These are phyloP conservation scores for Eucalyptus melliodora DNA, from an alignment of 345 rosid genomes.

Conservation along the genomic window DNA sequence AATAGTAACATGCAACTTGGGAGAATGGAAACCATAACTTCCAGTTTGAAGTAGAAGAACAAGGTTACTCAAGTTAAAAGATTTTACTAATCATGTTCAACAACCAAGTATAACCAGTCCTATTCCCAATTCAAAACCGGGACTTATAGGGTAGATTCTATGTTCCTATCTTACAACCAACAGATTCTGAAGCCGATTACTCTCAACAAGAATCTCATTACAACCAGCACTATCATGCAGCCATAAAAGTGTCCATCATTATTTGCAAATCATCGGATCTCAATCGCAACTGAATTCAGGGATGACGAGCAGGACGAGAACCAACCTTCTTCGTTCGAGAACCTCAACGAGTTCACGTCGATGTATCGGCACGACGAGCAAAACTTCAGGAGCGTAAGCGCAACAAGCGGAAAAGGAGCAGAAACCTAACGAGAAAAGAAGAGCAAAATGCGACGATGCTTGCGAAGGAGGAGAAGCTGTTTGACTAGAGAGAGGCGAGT, in stretches of 20 bases:
- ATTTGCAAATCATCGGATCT: neutral
- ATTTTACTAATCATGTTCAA: neutral
- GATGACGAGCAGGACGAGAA: neutral
- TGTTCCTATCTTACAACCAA: neutral
- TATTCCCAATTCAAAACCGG: neutral
- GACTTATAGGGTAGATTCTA: neutral
- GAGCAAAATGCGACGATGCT: neutral
- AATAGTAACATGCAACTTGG: neutral
- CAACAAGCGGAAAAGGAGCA: fast-evolving
- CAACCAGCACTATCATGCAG: neutral
- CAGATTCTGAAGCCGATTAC: neutral
- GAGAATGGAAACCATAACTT: neutral
- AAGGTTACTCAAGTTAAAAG: neutral
- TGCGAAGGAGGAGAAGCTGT: neutral
- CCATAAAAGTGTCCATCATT: neutral
- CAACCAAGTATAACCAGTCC: neutral
- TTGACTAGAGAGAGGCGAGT: neutral
- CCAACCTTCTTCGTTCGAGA: neutral
- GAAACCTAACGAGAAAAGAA: neutral
- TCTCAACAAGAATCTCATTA: neutral
- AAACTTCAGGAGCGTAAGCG: neutral
- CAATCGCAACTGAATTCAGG: neutral
- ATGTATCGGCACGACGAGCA: neutral
- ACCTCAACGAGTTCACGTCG: neutral
- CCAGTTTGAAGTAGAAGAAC: neutral